phyloP scores from a whole-genome alignment of 2,329 filamentous ascomycete genomes.

The Fusarium coicis region DNA sequence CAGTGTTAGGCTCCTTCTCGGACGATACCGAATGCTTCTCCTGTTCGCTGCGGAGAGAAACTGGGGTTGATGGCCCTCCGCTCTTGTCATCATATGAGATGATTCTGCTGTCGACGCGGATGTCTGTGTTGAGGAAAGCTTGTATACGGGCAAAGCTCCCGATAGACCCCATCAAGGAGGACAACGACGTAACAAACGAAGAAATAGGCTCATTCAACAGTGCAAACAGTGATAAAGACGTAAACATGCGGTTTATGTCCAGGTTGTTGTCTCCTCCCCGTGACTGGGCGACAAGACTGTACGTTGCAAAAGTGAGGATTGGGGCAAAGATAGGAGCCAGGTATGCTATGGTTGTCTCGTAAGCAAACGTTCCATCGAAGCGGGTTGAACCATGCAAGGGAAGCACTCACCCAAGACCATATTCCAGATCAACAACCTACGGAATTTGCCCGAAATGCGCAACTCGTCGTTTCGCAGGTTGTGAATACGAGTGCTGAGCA shows the following conservation, averaged over 20 bases:
- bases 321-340: slow-evolving; percentile 34
- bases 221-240: slow-evolving; percentile 28
- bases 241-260: slow-evolving; percentile 34
- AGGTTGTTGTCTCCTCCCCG: slow-evolving; percentile 6
- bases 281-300: slow-evolving; percentile 27
- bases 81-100: background rate
- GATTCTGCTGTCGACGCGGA: slow-evolving; percentile 3
- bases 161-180: slow-evolving; percentile 28
- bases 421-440: slow-evolving; percentile 31
- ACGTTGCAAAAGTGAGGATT: slow-evolving; percentile 22
- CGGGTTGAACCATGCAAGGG: too few relatives aligned
- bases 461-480: slow-evolving; percentile 15
- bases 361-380: background rate
- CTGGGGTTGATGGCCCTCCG: background rate
- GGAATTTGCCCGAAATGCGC: slow-evolving; percentile 24
- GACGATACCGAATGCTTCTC: background rate
- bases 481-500: slow-evolving; percentile 27
- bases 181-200: slow-evolving; percentile 19
- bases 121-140: slow-evolving; percentile 21
- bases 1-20: background rate
- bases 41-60: background rate
- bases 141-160: slow-evolving; percentile 33
- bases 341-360: slow-evolving; percentile 2
- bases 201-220: slow-evolving; percentile 22
- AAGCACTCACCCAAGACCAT: slow-evolving; percentile 27